Percentiles rank a stretch among this genome's conserved stretches.
These are phyloP conservation scores for Pestalotiopsis sp. DNA, from an alignment of 2,329 filamentous ascomycete genomes.

Conservation along the genomic window DNA sequence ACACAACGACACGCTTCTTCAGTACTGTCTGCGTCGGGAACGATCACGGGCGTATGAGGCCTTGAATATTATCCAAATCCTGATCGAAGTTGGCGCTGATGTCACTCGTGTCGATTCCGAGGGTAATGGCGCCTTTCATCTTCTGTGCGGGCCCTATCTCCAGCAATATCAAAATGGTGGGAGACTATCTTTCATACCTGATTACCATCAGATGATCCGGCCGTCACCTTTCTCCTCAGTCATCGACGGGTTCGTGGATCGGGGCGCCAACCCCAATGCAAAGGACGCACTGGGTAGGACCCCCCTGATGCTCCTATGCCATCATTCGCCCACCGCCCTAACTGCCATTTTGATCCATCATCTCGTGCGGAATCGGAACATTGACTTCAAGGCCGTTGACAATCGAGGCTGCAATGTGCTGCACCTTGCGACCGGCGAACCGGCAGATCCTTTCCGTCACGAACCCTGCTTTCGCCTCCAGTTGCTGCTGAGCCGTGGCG, in stretches of 20 bases:
- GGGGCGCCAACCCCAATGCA: constrained; percentile 3
- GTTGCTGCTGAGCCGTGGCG: constrained; percentile 1
- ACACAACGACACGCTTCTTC: neutral
- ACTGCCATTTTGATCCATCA: constrained; percentile 1
- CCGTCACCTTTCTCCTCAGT: neutral
- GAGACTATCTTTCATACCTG: neutral
- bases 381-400: constrained; percentile 5
- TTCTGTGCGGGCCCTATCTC: constrained; percentile 6
- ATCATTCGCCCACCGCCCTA: neutral
- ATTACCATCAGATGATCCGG: neutral
- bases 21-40: constrained; percentile 7
- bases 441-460: constrained; percentile 2
- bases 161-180: neutral
- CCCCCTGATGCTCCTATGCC: constrained; percentile 1
- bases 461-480: constrained; percentile 8
- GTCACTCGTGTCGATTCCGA: constrained; percentile 3
- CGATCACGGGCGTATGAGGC: neutral
- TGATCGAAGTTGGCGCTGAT: constrained; percentile 1
- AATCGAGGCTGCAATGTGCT: constrained; percentile 6
- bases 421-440: constrained; percentile 1
- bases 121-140: neutral
- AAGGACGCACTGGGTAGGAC: constrained; percentile 5
- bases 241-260: constrained; percentile 3
- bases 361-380: neutral
- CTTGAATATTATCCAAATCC: neutral